Percentiles rank a stretch among this genome's conserved stretches.
These are phyloP conservation scores for Styphnolobium japonicum DNA, from an alignment of 306 rosid genomes.

Conservation along the genomic window DNA sequence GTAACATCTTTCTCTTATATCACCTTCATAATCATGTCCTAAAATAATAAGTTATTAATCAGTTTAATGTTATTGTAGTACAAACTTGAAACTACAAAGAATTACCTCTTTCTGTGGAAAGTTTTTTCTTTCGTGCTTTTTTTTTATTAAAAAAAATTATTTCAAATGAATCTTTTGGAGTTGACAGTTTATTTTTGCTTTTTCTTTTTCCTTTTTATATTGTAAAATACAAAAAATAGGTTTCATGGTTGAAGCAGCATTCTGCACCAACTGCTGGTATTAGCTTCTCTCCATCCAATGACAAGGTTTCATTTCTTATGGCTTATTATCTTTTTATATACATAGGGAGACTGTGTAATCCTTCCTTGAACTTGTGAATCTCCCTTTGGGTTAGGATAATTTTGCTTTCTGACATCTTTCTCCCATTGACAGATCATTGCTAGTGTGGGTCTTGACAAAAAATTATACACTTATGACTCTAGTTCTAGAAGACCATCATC, in stretches of 20 bases:
- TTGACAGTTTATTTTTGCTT: slow-evolving; percentile 2
- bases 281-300: slow-evolving; percentile 95
- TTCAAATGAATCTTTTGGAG: neutral
- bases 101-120: slow-evolving; percentile 6
- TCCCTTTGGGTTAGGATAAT: slow-evolving; percentile 22
- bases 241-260: slow-evolving; percentile 97
- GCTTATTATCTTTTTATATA: slow-evolving; percentile 14
- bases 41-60: neutral
- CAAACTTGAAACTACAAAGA: too few relatives aligned
- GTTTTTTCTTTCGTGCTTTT: slow-evolving; percentile 7
- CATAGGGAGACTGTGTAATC: slow-evolving; percentile 22
- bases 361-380: slow-evolving; percentile 11
- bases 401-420: slow-evolving; percentile 33
- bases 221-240: slow-evolving; percentile 42
- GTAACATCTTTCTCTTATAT: slow-evolving; percentile 5
- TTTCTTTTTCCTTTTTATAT: neutral
- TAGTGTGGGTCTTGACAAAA: slow-evolving; percentile 94
- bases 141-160: neutral
- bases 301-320: slow-evolving; percentile 64
- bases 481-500: slow-evolving; percentile 82
- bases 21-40: neutral
- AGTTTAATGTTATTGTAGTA: slow-evolving; percentile 9
- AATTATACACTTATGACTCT: slow-evolving; percentile 85
- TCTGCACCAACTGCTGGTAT: slow-evolving; percentile 98
- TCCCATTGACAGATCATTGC: slow-evolving; percentile 75